Conservation (phyloP, 495 filamentous ascomycete species). For the Penicillium fimorum region DNA sequence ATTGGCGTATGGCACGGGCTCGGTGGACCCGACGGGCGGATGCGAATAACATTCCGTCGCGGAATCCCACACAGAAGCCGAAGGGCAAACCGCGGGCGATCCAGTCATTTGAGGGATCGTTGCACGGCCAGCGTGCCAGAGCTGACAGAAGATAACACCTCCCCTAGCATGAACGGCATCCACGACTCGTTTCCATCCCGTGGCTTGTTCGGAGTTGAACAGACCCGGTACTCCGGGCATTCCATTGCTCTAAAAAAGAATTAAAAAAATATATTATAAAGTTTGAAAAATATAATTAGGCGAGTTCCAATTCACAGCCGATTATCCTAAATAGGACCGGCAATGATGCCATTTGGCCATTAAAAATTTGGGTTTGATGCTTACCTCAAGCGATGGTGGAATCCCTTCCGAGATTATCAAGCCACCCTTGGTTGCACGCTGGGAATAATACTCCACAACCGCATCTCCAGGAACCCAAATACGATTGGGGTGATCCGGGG, state of each 20-base stretch:
- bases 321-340: neutral
- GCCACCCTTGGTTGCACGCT: slow-evolving; percentile 52
- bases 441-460: slow-evolving; percentile 54
- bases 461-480: slow-evolving; percentile 47
- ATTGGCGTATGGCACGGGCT: slow-evolving; percentile 42
- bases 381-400: slow-evolving; percentile 49
- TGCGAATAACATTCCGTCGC: slow-evolving; percentile 39
- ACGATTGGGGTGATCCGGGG: slow-evolving; percentile 43
- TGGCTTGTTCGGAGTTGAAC: slow-evolving; percentile 45
- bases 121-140: slow-evolving; percentile 54
- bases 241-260: slow-evolving; percentile 35
- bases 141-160: slow-evolving; percentile 52
- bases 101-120: slow-evolving; percentile 47
- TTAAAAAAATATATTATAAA: neutral
- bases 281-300: neutral
- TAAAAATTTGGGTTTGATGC: neutral
- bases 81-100: slow-evolving; percentile 35
- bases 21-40: slow-evolving; percentile 32
- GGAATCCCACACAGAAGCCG: slow-evolving; percentile 42
- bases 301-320: neutral
- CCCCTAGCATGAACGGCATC: slow-evolving; percentile 55
- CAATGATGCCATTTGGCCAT: neutral
- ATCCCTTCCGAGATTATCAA: slow-evolving; percentile 56
- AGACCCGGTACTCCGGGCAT: slow-evolving; percentile 53
- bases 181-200: slow-evolving; percentile 51